A percentile compares a stretch with the other conserved stretches of the same genome.
Evolutionary conservation across 257 asterid species (phyloP).

Genomic region (Haberlea rhodopensis): DNA sequence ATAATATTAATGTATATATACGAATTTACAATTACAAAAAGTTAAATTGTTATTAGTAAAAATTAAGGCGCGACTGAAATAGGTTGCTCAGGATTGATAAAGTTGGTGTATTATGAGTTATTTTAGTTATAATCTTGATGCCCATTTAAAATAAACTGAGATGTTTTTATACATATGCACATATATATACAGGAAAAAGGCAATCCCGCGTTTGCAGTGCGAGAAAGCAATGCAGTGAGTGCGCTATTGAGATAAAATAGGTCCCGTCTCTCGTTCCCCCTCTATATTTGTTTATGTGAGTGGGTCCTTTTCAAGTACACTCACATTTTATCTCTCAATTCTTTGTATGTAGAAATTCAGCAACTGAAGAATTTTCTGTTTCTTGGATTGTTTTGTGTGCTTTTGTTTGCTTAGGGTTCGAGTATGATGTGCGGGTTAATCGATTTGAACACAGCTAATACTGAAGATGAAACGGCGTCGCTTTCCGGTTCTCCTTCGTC

Average conservation of each 20-base stretch:
- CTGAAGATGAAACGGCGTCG: constrained; percentile 54
- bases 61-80: no score
- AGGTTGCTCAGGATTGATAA: no score
- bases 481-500: constrained; percentile 35
- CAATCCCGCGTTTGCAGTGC: constrained; percentile 35
- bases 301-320: constrained; percentile 18
- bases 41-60: not conserved
- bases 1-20: no score
- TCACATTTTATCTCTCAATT: constrained; percentile 19
- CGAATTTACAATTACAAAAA: not conserved
- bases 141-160: constrained; percentile 31
- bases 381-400: constrained; percentile 16
- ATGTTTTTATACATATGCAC: constrained; percentile 34
- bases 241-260: constrained; percentile 30
- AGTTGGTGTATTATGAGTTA: no score
- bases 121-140: not conserved
- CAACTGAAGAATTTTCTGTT: constrained; percentile 7
- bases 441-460: constrained; percentile 71
- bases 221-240: constrained; percentile 40
- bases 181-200: constrained; percentile 28
- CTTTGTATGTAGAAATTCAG: constrained; percentile 15
- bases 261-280: not conserved
- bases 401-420: constrained; percentile 47
- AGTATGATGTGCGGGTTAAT: constrained; percentile 58
- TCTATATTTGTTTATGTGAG: constrained; percentile 6